Evolutionary conservation across 2,329 filamentous ascomycete species (phyloP), one percentile per base, ranked within the genome.

Genomic region (Phialophora verrucosa): DNA sequence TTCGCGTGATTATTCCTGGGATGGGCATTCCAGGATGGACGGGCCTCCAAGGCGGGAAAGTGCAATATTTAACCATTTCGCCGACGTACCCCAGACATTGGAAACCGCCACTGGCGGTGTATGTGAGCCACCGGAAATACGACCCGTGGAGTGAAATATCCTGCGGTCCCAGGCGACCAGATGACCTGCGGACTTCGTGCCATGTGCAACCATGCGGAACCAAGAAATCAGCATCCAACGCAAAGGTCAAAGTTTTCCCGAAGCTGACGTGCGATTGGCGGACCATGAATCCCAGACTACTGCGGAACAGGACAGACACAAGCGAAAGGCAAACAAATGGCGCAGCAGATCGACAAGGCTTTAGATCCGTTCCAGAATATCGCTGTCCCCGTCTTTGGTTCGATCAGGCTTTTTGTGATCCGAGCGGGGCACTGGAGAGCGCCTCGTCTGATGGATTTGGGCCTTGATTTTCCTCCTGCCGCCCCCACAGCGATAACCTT

Each of bases 1-100:
- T 20, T 61, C 47, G 59, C 49, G 59, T 61, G 59, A n/a, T 29
- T n/a, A 32, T 54, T 31, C 27, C 23, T 32, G 4, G 51, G 51
- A 27, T n/a, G 51, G 20, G 10, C 20, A 25, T 54, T 32, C 11
- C 27, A 25, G 20, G 8, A 14, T 31, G 53, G 53, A 20, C 11
- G 17, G 17, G 14, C 14, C 53, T 14, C 14, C 14, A 55, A 20
- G 25, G 29, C n/a, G 29, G 29, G 10, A 3, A 35, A 29, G 29
- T 10, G 53, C 29, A 55, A 32, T 55, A 35, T 32, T 35, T 55
- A 55, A 55, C 53, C 7, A 55, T 35, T 31, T 20, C 10, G 11
- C 12, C 53, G 25, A 27, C 27, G 53, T 35, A 12, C 53, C 53
- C 53, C 29, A 55, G 53, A 55, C 29, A 3, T 29, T n/a, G 29